Conservation (phyloP, 2,329 filamentous ascomycete species). For the Botryotinia convoluta region DNA sequence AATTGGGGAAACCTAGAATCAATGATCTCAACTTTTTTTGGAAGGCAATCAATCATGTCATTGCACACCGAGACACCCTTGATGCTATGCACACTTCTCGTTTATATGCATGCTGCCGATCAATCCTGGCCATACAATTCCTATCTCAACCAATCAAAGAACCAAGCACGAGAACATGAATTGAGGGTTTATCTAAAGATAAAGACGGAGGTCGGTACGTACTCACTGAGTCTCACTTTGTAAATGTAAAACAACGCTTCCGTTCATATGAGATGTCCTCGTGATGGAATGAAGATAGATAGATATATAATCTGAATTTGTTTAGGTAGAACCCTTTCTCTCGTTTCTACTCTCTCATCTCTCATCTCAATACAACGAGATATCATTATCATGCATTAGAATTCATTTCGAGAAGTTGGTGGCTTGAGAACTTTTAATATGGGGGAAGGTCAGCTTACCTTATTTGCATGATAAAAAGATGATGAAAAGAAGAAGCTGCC, state of each 20-base stretch:
- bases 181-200: neutral
- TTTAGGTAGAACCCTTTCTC: neutral
- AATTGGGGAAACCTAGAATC: conserved; percentile 7
- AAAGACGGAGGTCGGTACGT: neutral
- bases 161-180: neutral
- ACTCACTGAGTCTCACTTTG: neutral
- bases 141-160: conserved; percentile 7
- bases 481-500: neutral
- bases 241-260: neutral
- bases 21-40: conserved; percentile 9
- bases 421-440: neutral
- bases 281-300: conserved; percentile 16
- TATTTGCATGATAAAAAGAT: neutral
- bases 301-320: neutral
- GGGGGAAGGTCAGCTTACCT: conserved; percentile 2
- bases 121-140: neutral
- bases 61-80: neutral
- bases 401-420: neutral
- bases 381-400: neutral
- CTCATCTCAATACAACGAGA: too few species aligned
- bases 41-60: conserved; percentile 8
- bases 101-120: conserved; percentile 18
- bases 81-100: conserved; percentile 15
- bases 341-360: too few species aligned
- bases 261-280: conserved; percentile 12